Conservation (phyloP, 148 eudicot species). For the Fagopyrum tataricum region DNA sequence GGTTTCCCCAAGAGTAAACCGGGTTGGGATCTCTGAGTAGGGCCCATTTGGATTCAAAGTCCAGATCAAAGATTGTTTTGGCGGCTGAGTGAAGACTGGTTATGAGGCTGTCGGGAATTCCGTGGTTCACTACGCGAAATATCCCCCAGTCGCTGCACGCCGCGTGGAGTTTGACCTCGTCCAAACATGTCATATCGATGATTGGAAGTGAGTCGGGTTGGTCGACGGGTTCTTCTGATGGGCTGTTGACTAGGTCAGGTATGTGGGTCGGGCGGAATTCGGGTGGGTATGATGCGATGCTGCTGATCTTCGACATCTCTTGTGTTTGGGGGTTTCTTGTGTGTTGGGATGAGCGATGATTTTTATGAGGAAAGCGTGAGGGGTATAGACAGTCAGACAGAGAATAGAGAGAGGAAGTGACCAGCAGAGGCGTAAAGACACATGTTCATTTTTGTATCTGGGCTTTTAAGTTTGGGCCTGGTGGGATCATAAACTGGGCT, state of each 20-base stretch:
- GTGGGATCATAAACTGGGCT: no score
- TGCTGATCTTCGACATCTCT: not conserved
- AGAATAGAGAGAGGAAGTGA: no score
- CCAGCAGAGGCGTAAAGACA: no score
- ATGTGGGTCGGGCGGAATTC: slow-evolving; percentile 20
- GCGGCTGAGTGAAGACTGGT: slow-evolving; percentile 28
- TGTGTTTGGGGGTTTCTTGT: no score
- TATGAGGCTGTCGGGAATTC: slow-evolving; percentile 38
- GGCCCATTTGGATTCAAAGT: slow-evolving; percentile 45
- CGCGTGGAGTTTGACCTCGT: slow-evolving; percentile 22
- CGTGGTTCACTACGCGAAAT: slow-evolving; percentile 69
- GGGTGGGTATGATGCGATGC: slow-evolving; percentile 30
- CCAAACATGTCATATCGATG: slow-evolving; percentile 37
- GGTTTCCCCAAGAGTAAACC: slow-evolving; percentile 69
- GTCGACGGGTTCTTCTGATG: slow-evolving; percentile 6
- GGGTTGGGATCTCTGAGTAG: slow-evolving; percentile 22
- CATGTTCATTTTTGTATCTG: no score
- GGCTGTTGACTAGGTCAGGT: not conserved
- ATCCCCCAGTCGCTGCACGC: slow-evolving; percentile 66
- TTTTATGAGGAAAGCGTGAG: no score
- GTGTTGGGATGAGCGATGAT: no score
- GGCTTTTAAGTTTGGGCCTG: no score
- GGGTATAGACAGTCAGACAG: no score
- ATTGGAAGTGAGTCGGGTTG: slow-evolving; percentile 31
- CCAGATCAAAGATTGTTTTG: slow-evolving; percentile 23